Base-by-base conservation (phyloP, 176 grass and related monocot genomes). In the Ensete ventricosum region DNA sequence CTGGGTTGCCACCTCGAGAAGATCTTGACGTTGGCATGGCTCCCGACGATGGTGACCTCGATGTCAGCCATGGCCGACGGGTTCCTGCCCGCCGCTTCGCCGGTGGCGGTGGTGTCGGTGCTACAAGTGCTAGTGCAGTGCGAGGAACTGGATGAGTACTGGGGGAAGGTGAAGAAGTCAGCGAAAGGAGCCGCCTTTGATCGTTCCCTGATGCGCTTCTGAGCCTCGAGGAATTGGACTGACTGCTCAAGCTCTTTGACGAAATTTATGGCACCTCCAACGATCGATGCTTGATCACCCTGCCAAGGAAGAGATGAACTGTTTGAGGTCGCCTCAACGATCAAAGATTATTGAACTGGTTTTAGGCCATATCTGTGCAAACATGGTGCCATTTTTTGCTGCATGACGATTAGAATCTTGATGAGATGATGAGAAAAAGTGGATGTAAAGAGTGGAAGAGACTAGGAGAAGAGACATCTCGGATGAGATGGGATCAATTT, bases 281-380 rank as follows among this genome's bases (percentile, higher is more conserved):
- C 85, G 71, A 96, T 88, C 16, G 92, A 96, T 73, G 92, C 92
- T 82, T 96, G 92, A 82, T 96, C 92, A 6, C 80, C 87, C 92
- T 96, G 77, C 34, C 34, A 43, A 43, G 34, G 77, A 25, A 22
- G 12, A 17, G 26, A 11, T 23, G 34, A 43, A 43, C 34, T 43
- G 34, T 43, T 43, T 43, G 34, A 5, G 34, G 34, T 43, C 5
- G 4, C 34, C 6, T 43, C 34, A 43, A 0, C 34, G 34, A 43
- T 43, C 34, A 43, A 43, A 43, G 34, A 43, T 43, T 43, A 43
- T 43, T 43, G 34, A 43, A 43, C 4, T 43, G 34, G 34, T 43
- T 43, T 43, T 43, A 43, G 34, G 34, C 34, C 34, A 43, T 43
- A 43, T 6, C 4, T 5, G 34, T 43, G 34, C 34, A 43, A 43